phyloP scores from a whole-genome alignment of 2,329 filamentous ascomycete species.

The Lachnellula arida region DNA sequence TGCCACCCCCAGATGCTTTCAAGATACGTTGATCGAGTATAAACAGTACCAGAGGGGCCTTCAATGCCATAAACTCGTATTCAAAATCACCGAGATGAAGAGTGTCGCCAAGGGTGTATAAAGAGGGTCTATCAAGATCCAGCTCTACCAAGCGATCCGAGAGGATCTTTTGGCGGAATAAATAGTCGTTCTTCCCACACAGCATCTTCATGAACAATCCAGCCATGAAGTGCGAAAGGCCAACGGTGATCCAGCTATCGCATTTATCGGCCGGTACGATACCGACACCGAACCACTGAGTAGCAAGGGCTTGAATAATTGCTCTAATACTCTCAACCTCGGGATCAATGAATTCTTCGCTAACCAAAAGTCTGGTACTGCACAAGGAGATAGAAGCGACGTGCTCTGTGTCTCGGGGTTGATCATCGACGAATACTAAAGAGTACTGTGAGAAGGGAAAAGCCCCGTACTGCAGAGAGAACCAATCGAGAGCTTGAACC shows the following conservation, averaged over 20 bases:
- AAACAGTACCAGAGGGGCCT: slow-evolving; percentile 85
- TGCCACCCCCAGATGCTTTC: slow-evolving; percentile 68
- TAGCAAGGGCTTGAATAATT: slow-evolving; percentile 78
- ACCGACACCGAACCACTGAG: slow-evolving; percentile 92
- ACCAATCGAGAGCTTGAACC: slow-evolving; percentile 83
- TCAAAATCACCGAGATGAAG: slow-evolving; percentile 81
- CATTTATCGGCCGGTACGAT: slow-evolving; percentile 76
- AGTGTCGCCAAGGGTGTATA: slow-evolving; percentile 73
- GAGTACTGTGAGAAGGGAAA: slow-evolving; percentile 94
- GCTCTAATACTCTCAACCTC: slow-evolving; percentile 76
- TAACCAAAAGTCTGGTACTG: slow-evolving; percentile 80
- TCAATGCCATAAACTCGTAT: slow-evolving; percentile 83
- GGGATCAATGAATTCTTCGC: slow-evolving; percentile 78
- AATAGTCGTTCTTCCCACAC: slow-evolving; percentile 91
- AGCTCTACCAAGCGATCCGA: slow-evolving; percentile 77
- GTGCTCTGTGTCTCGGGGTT: slow-evolving; percentile 68
- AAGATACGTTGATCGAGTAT: slow-evolving; percentile 88
- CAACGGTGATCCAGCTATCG: slow-evolving; percentile 86
- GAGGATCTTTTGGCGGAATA: slow-evolving; percentile 81
- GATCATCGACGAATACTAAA: slow-evolving; percentile 89
- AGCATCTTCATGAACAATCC: slow-evolving; percentile 87
- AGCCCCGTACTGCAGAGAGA: slow-evolving; percentile 80
- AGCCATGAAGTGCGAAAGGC: slow-evolving; percentile 91
- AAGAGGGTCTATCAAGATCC: slow-evolving; percentile 76
- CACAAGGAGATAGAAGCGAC: slow-evolving; percentile 82